These are phyloP conservation scores for Talaromyces islandicus DNA, from an alignment of 2,329 filamentous ascomycete species.

Conservation along the genomic window DNA sequence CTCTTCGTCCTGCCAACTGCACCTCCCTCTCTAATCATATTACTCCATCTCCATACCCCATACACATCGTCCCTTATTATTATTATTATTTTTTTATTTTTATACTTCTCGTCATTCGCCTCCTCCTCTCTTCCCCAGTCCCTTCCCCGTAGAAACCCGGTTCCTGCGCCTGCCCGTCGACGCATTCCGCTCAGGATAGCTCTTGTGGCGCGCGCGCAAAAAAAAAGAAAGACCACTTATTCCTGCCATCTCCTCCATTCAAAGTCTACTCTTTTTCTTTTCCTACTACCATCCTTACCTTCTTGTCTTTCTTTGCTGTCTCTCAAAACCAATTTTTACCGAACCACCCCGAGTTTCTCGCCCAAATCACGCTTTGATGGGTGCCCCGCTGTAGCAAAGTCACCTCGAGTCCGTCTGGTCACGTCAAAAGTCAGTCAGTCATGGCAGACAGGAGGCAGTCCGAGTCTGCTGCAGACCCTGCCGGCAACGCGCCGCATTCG, in stretches of 20 bases:
- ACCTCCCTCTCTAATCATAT: neutral
- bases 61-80: neutral
- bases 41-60: neutral
- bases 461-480: neutral
- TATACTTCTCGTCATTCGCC: neutral
- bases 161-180: neutral
- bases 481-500: slow-evolving; percentile 2
- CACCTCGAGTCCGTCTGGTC: neutral
- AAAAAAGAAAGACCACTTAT: neutral
- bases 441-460: neutral
- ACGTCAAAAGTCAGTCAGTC: neutral
- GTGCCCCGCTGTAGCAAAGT: neutral
- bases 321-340: neutral
- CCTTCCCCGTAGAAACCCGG: neutral
- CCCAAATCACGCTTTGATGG: neutral
- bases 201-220: neutral
- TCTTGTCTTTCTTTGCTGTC: neutral
- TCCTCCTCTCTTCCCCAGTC: neutral
- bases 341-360: neutral
- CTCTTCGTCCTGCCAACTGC: neutral
- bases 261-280: neutral
- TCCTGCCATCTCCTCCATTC: neutral
- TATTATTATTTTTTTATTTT: neutral
- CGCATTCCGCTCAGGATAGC: neutral
- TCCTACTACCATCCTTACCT: neutral